Base-by-base conservation (phyloP, 352 stramenopile genomes). In the Phytophthora palmivora region DNA sequence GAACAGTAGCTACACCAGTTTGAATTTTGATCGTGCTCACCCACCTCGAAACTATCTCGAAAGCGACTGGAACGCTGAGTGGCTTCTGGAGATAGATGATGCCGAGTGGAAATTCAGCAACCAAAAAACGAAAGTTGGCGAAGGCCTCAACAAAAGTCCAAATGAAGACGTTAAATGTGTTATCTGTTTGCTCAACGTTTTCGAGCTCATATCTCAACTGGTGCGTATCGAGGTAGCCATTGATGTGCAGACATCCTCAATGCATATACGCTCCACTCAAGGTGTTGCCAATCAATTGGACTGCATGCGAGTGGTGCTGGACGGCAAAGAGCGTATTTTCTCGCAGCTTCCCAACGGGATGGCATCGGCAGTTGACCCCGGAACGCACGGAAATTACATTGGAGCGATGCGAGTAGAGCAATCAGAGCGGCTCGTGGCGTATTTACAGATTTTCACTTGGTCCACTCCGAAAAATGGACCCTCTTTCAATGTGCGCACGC, bases 321-420 rank as follows among this genome's bases (percentile, higher is more conserved):
- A 90, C 41, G 72, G 74, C 21, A 81, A 78, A n/a, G 71, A 78
- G 28, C 77, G 79, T 15, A 54, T 88, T 38, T 88, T 84, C 32
- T 79, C 76, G 0, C 38, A 84, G 34, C 75, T 82, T 11, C 61
- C 74, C 5, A 82, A 86, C 39, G 81, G 76, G 14, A 62, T 73
- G 50, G 61, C 78, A 43, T 72, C 67, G n/a, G 26, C 12, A 16
- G 22, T 36, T 8, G 21, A 63, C 12, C 9, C 26, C 0, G 67
- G 78, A 42, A 58, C 56, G 18, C 56, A 57, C 22, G 82, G 82
- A 39, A 78, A 91, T 47, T 91, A 91, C 59, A 66, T 84, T 14
- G 78, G 65, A 6, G 72, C 69, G 24, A 70, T 84, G 32, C 64
- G 75, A 22, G 63, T 78, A 28, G 78, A 84, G 22, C 39, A 60